Base-by-base conservation (phyloP, 1,139 yeast genomes). In the Starmera stellimalicola region DNA sequence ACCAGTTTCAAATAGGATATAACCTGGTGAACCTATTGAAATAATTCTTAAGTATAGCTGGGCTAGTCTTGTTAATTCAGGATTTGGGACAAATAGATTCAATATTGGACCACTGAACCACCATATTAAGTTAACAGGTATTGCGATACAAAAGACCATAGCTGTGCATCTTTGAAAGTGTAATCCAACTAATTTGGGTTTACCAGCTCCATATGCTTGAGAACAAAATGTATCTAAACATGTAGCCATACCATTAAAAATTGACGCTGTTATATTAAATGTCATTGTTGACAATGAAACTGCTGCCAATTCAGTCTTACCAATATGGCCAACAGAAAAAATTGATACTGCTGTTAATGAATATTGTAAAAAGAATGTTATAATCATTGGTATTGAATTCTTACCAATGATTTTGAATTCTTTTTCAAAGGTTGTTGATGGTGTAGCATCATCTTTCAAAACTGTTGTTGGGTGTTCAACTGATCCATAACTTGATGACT, bases 271-370 rank as follows among this genome's bases (percentile, higher is more conserved):
- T 31, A 68, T 67, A 39, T 64, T 67, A 45, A 67, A 68, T 0
- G 73, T 65, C 49, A 70, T 67, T 3, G 67, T 60, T 1, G 71
- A 71, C 29, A 69, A 54, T 0, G 73, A 65, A 5, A 67, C 69
- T 6, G 48, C 56, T 53, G 36, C 48, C 24, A 40, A 59, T 32
- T 49, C 52, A 7, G 67, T 66, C 33, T 80, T 74, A 7, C 95
- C 95, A 33, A 84, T 57, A 49, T 81, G 82, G 6, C 94, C 94
- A 5, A 80, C 91, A 5, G 82, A 73, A 48, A 82, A 80, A 16
- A 83, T 79, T 0, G 88, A 79, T 1, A 91, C 87, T 34, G 81
- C 79, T 0, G 88, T 77, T 38, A 83, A 62, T 4, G 93, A 81
- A 54, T 80, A 81, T 54, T 83, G 94, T 32, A 84, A 62, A 29